These are phyloP conservation scores for Scedosporium dehoogii DNA, from an alignment of 2,329 filamentous ascomycete genomes.

Conservation along the genomic window DNA sequence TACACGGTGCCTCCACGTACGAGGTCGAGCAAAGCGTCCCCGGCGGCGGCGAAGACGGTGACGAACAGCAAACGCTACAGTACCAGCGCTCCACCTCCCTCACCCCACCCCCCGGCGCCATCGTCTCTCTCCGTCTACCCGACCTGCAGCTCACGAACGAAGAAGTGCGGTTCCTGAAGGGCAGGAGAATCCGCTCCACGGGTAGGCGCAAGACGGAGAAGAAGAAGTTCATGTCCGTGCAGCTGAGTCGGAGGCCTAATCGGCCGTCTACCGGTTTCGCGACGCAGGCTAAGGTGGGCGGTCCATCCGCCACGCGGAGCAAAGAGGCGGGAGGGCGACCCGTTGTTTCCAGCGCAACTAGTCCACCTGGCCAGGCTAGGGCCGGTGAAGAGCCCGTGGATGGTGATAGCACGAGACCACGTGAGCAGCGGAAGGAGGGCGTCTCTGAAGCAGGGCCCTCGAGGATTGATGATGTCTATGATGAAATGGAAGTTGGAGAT, in stretches of 20 bases:
- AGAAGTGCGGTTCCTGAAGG: slow-evolving; percentile 23
- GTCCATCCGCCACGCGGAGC: no score
- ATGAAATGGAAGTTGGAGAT: slow-evolving; percentile 8
- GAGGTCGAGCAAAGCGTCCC: neutral
- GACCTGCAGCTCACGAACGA: slow-evolving; percentile 27
- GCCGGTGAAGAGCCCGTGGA: no score
- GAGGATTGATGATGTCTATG: slow-evolving; percentile 14
- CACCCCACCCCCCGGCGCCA: slow-evolving; percentile 17
- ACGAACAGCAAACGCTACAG: slow-evolving; percentile 7
- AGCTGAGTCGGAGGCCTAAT: slow-evolving; percentile 12
- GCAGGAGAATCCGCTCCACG: slow-evolving; percentile 17
- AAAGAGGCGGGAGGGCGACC: no score
- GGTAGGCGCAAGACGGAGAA: slow-evolving; percentile 13
- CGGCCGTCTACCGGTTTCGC: slow-evolving; percentile 7
- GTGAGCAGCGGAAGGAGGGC: slow-evolving; percentile 13
- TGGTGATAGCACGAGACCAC: no score
- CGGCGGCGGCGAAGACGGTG: neutral
- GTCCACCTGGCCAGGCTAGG: no score
- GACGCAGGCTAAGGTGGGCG: slow-evolving; percentile 6
- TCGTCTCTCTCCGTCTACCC: slow-evolving; percentile 27
- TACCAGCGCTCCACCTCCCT: slow-evolving; percentile 31
- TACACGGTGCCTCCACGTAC: neutral
- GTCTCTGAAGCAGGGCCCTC: slow-evolving; percentile 13
- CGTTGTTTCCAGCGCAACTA: no score
- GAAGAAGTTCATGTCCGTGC: slow-evolving; percentile 13